Base-by-base conservation (phyloP, 1,139 yeast species). In the Blastobotrys petasosporus region DNA sequence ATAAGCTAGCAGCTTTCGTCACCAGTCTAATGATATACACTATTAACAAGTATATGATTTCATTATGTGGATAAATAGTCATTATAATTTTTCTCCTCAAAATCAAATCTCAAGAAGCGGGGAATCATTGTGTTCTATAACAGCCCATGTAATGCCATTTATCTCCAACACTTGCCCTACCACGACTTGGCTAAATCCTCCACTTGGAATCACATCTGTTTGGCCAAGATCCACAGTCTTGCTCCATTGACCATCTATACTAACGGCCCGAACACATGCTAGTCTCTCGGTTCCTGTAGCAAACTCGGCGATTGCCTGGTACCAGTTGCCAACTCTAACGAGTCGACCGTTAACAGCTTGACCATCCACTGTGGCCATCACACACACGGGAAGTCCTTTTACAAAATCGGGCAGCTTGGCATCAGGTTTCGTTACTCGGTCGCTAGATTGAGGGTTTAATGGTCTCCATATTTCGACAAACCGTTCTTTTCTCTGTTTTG, bases 381-480 rank as follows among this genome's bases (percentile, higher is more conserved):
- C 58, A 30, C 44, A 45, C 16, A 39, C 50, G 11, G 36, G 37
- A 10, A 42, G 31, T 3, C 20, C 10, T 5, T 12, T 12, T 3
- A 11, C 11, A 10, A 16, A 10, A 9, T 25, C 12, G 15, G 11
- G 11, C 4, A 13, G 35, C n/a, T 16, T 16, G 2, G 10, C 25
- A 15, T 33, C 41, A 8, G 35, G 6, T 17, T 42, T 39, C 6
- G 56, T 52, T 29, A 64, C 70, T 37, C 68, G 66, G 0, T 45
- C 50, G 1, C 68, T 58, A 13, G 67, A 61, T 7, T 54, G 51
- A 1, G 79, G 72, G 55, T 76, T 75, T 31, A 79, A 57, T 7
- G 76, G 69, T 54, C 80, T 61, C 85, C 85, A 80, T 17, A 76
- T 66, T 60, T 80, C 85, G 31, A 73, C 65, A 54, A 78, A 80